A percentile compares a stretch with the other conserved stretches of the same genome.
Conservation (phyloP, 192 early-diverging fungal species). For the Radiomyces spectabilis region DNA sequence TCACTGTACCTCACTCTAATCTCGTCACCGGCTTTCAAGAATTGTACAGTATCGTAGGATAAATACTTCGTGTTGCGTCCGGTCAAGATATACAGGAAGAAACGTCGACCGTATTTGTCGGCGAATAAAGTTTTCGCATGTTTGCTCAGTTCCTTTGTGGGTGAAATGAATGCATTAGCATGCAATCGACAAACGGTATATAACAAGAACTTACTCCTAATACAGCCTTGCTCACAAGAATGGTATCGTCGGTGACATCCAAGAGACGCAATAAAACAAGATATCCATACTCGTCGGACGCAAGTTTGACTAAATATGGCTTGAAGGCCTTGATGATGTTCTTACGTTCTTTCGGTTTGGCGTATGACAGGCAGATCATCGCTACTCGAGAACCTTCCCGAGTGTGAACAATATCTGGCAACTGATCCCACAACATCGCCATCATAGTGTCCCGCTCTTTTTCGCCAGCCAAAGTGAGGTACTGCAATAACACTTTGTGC, state of each 20-base stretch:
- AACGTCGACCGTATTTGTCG: conserved; percentile 73
- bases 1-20: conserved; percentile 39
- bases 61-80: conserved; percentile 74
- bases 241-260: conserved; percentile 92
- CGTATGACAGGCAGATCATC: conserved; percentile 74
- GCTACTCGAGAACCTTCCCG: conserved; percentile 82
- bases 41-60: conserved; percentile 57
- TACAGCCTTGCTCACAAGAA: conserved; percentile 71
- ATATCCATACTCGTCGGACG: conserved; percentile 85
- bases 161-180: not conserved
- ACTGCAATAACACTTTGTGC: conserved; percentile 84
- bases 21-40: conserved; percentile 60
- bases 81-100: conserved; percentile 73
- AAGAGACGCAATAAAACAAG: conserved; percentile 74
- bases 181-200: not conserved
- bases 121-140: conserved; percentile 37
- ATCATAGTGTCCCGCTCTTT: conserved; percentile 48
- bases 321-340: conserved; percentile 82
- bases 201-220: conserved; percentile 39
- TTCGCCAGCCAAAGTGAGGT: conserved; percentile 58
- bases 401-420: conserved; percentile 87
- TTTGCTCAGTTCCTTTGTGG: conserved; percentile 34
- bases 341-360: conserved; percentile 87
- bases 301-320: conserved; percentile 69
- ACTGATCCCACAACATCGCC: conserved; percentile 73